phyloP scores from a whole-genome alignment of 768 basidiomycete genomes.

The Suillus tomentosus region DNA sequence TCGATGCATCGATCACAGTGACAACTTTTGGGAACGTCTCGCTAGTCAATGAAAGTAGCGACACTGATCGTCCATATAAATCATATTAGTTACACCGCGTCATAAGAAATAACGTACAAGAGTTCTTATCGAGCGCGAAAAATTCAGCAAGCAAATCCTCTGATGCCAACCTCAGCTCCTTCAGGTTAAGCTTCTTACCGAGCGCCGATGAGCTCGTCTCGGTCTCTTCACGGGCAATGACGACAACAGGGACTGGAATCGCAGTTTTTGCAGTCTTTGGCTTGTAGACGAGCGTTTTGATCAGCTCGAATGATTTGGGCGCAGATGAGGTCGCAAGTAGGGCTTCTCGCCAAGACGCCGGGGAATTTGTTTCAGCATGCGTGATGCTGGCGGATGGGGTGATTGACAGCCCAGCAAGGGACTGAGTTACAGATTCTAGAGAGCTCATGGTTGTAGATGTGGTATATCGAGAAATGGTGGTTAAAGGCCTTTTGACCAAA shows the following conservation, averaged over 20 bases:
- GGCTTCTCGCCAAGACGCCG: slow-evolving; percentile 75
- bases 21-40: slow-evolving; percentile 68
- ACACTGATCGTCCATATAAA: slow-evolving; percentile 54
- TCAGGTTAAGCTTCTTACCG: slow-evolving; percentile 78
- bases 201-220: slow-evolving; percentile 78
- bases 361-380: slow-evolving; percentile 68
- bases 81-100: neutral
- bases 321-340: slow-evolving; percentile 53
- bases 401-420: slow-evolving; percentile 58
- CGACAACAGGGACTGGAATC: slow-evolving; percentile 80
- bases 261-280: slow-evolving; percentile 94
- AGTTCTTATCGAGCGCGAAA: slow-evolving; percentile 83
- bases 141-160: slow-evolving; percentile 87
- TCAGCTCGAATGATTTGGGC: slow-evolving; percentile 66
- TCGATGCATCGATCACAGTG: slow-evolving; percentile 76
- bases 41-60: slow-evolving; percentile 71
- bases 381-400: slow-evolving; percentile 50
- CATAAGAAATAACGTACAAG: slow-evolving; percentile 55
- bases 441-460: slow-evolving; percentile 36
- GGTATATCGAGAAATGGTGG: slow-evolving; percentile 8
- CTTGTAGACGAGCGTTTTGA: slow-evolving; percentile 93
- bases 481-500: slow-evolving; percentile 19
- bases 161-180: slow-evolving; percentile 82
- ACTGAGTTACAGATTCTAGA: slow-evolving; percentile 35
- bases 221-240: slow-evolving; percentile 84